Conservation (phyloP, 768 basidiomycete genomes). For the Cystobasidium tubakii region DNA sequence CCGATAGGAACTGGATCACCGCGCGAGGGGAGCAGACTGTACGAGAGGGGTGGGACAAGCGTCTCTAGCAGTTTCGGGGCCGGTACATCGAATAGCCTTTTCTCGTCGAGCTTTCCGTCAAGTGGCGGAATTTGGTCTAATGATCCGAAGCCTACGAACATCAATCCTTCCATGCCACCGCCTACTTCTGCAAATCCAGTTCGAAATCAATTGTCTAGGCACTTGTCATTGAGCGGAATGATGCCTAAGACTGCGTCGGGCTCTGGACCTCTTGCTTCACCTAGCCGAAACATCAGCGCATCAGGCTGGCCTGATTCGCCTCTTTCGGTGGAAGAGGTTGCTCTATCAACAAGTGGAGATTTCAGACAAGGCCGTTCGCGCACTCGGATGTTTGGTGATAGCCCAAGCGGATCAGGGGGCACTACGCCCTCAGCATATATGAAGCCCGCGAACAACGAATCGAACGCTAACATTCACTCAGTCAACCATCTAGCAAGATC, state of each 20-base stretch:
- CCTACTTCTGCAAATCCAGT: neutral
- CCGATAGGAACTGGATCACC: neutral
- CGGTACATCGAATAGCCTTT: neutral
- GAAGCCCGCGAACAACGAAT: neutral
- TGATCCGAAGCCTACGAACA: neutral
- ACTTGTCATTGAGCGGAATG: neutral
- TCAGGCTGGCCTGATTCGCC: slow-evolving; percentile 11
- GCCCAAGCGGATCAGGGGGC: slow-evolving; percentile 6
- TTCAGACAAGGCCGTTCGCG: neutral
- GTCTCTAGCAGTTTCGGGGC: neutral
- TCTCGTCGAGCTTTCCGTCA: slow-evolving; percentile 5
- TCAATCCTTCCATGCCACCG: slow-evolving; percentile 13
- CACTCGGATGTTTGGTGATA: neutral
- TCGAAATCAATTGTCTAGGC: neutral
- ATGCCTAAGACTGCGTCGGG: neutral
- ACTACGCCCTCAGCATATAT: neutral
- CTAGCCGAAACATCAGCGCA: neutral
- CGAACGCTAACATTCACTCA: neutral
- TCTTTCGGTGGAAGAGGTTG: slow-evolving; percentile 1
- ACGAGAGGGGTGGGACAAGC: neutral
- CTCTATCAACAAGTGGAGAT: neutral
- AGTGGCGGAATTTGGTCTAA: slow-evolving; percentile 3
- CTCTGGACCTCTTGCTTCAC: neutral
- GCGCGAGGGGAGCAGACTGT: neutral
- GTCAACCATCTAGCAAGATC: neutral